Evolutionary conservation across 2,329 filamentous ascomycete genomes (phyloP).

Genomic region (Colletotrichum sojae): DNA sequence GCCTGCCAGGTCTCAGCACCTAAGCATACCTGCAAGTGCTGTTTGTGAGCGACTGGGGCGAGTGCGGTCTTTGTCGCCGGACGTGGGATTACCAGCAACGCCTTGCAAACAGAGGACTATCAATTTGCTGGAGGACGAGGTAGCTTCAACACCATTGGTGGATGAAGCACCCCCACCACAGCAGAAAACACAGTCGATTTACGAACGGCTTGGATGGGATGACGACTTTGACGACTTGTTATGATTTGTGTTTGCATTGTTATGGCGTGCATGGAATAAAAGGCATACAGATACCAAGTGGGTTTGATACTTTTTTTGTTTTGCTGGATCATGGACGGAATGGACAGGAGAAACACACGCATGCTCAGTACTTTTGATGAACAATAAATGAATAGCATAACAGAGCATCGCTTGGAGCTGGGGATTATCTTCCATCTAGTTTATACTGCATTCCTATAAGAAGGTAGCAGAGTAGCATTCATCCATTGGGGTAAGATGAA

Average conservation of each 20-base stretch:
- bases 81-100: conserved; percentile 51
- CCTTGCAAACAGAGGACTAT: conserved; percentile 52
- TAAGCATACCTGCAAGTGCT: conserved; percentile 45
- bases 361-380: conserved; percentile 16
- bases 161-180: conserved; percentile 19
- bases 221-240: conserved; percentile 66
- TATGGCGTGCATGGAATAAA: conserved; percentile 40
- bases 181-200: conserved; percentile 61
- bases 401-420: conserved; percentile 24
- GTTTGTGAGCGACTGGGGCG: conserved; percentile 44
- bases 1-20: conserved; percentile 24
- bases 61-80: conserved; percentile 31
- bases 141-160: conserved; percentile 30
- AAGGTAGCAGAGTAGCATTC: neutral
- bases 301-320: conserved; percentile 14
- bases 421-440: conserved; percentile 7
- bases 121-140: conserved; percentile 39
- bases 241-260: conserved; percentile 45
- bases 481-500: conserved; percentile 1
- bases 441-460: conserved; percentile 6
- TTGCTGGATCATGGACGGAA: conserved; percentile 11
- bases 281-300: conserved; percentile 35
- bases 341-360: conserved; percentile 5
- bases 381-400: conserved; percentile 27
- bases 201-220: conserved; percentile 71